Conservation (phyloP, 176 grass and related monocot species). For the Zoysia japonica region DNA sequence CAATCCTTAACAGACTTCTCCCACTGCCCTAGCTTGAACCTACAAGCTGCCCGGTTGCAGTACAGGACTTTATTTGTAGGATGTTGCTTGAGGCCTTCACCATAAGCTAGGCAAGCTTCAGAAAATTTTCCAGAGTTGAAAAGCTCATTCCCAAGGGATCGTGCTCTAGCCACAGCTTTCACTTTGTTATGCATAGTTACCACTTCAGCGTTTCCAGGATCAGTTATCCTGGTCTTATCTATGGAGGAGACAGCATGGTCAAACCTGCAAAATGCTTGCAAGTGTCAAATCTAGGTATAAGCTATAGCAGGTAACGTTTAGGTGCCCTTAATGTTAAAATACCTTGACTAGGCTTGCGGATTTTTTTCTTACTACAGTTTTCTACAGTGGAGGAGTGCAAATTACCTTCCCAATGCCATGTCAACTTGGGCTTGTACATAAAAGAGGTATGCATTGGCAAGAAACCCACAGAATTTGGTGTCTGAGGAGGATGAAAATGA, state of each 20-base stretch:
- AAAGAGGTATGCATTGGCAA: constrained; percentile 68
- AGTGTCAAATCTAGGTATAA: constrained; percentile 30
- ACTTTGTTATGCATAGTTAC: constrained; percentile 62
- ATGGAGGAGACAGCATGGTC: constrained; percentile 73
- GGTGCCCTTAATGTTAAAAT: background rate
- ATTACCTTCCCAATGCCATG: constrained; percentile 87
- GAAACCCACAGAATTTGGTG: constrained; percentile 76
- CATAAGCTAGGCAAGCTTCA: constrained; percentile 86
- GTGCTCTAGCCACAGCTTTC: constrained; percentile 70
- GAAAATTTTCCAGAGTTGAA: constrained; percentile 82
- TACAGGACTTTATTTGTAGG: constrained; percentile 83
- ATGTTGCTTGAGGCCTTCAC: constrained; percentile 80
- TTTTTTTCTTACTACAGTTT: constrained; percentile 7
- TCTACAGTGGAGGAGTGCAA: background rate
- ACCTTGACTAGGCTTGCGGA: background rate
- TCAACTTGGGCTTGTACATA: constrained; percentile 83
- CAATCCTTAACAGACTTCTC: constrained; percentile 92
- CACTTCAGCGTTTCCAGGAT: constrained; percentile 65
- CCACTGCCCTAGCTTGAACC: constrained; percentile 86
- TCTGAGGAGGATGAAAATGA: constrained; percentile 55
- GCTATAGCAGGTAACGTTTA: background rate
- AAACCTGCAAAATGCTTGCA: constrained; percentile 61
- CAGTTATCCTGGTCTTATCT: constrained; percentile 73
- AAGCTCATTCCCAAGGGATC: constrained; percentile 82
- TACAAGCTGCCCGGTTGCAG: constrained; percentile 93